A percentile compares a stretch with the other conserved stretches of the same genome.
These are phyloP conservation scores for Nephelium lappaceum DNA, from an alignment of 345 rosid species.

Conservation along the genomic window DNA sequence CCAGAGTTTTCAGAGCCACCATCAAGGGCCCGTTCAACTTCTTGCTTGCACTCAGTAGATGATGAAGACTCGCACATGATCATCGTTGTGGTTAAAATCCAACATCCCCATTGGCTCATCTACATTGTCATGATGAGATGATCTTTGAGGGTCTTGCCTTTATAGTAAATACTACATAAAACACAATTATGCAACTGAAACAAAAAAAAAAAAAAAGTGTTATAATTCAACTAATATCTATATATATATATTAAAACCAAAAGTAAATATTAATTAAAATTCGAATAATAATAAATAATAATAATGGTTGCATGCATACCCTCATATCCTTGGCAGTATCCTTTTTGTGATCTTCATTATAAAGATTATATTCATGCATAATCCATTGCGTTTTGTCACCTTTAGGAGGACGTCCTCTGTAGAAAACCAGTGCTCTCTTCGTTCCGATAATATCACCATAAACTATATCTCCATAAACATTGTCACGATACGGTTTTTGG, in stretches of 20 bases:
- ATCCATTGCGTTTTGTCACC: conserved; percentile 1
- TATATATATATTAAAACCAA: neutral
- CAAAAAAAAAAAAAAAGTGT: neutral
- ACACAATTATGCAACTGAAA: neutral
- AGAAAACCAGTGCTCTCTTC: neutral
- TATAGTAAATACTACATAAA: neutral
- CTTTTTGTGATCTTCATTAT: neutral
- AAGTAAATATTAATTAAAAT: neutral
- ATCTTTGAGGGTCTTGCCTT: neutral
- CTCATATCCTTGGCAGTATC: neutral
- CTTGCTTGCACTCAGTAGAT: no score
- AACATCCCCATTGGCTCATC: no score
- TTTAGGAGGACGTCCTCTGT: neutral
- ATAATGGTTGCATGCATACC: neutral
- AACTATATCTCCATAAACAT: neutral
- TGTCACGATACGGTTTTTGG: neutral
- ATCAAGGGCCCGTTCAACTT: no score
- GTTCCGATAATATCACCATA: neutral
- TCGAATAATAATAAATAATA: no score
- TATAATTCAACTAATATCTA: neutral
- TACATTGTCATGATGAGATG: no score
- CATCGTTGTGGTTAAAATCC: neutral
- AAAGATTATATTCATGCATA: neutral
- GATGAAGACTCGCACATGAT: neutral
- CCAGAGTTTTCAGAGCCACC: no score